Evolutionary conservation across 345 rosid genomes (phyloP), one percentile per base, ranked within the genome.

Genomic region (Gossypium herbaceum): DNA sequence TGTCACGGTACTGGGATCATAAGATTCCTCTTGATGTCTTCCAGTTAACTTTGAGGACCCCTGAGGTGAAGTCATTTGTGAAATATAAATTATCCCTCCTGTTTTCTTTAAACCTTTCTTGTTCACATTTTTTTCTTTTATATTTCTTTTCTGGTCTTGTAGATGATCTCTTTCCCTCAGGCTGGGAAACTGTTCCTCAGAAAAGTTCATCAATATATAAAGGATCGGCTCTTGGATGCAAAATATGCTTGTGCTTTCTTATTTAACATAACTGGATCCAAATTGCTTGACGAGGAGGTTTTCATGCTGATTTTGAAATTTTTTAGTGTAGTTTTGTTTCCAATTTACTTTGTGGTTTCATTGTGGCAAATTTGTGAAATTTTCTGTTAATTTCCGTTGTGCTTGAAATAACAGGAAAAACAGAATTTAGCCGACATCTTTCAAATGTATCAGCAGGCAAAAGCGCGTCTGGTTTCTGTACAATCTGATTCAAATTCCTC

Each of bases 201-300:
- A 82, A 95, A 95, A 89, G 90, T 95, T 79, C 89, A 95, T 82
- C 98, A 93, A 74, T 93, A 91, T 79, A 75, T 91, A 73, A 93
- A 93, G 87, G 98, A 95, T 75, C 88, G 94, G 27, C 85, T 84
- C 79, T 79, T 93, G 85, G 99, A 93, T 81, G 86, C 88, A 65
- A 95, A 88, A 82, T 95, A 93, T 85, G 97, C 89, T 39, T 88
- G 93, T 86, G 89, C 98, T 58, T 91, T 91, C 79, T 60, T 90
- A 78, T 91, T 90, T 79, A 80, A 81, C 74, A 77, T 79, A 50
- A 71, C 79, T 73, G 93, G 83, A 75, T 77, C 83, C 20, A 86
- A 80, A 68, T 80, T 80, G 19, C 82, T 86, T 39, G 88, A 83
- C 54, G 97, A 92, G 75, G 97, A 90, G 97, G 99, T 95, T 84